These are phyloP conservation scores for Akanthomyces lecanii DNA, from an alignment of 2,329 filamentous ascomycete species.

Conservation along the genomic window DNA sequence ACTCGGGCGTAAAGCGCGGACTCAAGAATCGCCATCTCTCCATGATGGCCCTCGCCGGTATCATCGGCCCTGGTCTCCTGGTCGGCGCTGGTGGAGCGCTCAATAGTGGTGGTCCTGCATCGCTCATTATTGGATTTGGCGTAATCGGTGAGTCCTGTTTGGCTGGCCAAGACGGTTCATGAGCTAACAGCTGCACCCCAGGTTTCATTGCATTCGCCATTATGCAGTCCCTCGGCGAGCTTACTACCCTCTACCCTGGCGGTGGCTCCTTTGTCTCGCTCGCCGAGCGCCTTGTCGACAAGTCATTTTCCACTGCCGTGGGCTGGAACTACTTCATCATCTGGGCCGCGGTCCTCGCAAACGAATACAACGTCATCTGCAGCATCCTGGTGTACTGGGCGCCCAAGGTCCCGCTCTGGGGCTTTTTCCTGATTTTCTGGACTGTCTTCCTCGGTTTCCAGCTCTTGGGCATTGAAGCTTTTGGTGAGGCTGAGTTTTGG, in stretches of 20 bases:
- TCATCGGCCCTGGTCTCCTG: constrained; percentile 65
- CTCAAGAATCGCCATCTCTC: constrained; percentile 64
- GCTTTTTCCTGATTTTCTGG: constrained; percentile 71
- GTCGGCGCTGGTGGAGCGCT: constrained; percentile 69
- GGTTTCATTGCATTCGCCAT: constrained; percentile 60
- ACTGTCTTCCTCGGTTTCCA: constrained; percentile 65
- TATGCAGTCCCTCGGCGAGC: constrained; percentile 71
- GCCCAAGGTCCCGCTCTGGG: constrained; percentile 58
- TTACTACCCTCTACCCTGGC: constrained; percentile 69
- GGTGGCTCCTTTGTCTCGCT: constrained; percentile 68
- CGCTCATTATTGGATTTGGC: constrained; percentile 68
- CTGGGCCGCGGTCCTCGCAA: constrained; percentile 61
- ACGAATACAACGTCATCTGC: constrained; percentile 67
- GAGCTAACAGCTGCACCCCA: constrained; percentile 22
- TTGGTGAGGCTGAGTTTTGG: constrained; percentile 79
- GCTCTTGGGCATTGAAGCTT: constrained; percentile 66
- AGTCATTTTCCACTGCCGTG: constrained; percentile 63
- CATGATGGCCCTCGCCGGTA: constrained; percentile 62
- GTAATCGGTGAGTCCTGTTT: constrained; percentile 48
- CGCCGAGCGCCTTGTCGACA: constrained; percentile 66
- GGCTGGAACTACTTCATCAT: constrained; percentile 72
- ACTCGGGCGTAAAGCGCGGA: constrained; percentile 63
- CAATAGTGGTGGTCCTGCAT: constrained; percentile 64
- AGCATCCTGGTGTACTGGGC: constrained; percentile 65
- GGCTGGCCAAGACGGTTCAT: not conserved